These are phyloP conservation scores for Monosporascus sp. DNA, from an alignment of 2,329 filamentous ascomycete genomes.

Conservation along the genomic window DNA sequence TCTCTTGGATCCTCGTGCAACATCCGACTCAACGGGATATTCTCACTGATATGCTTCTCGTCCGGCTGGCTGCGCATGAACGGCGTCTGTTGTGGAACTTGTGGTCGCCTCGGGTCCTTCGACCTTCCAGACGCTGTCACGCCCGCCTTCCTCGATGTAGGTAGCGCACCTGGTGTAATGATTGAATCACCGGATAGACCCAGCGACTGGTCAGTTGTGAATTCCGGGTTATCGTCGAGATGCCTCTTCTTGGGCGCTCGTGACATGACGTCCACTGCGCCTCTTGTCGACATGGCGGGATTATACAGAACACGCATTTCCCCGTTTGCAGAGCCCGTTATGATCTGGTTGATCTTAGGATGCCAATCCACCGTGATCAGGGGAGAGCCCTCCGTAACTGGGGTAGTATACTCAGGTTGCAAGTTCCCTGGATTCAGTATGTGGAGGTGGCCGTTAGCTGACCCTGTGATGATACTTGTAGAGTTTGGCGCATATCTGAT, in stretches of 20 bases:
- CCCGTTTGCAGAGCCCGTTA: slow-evolving; percentile 87
- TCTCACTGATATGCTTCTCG: slow-evolving; percentile 79
- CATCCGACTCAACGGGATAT: slow-evolving; percentile 87
- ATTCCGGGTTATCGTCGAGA: slow-evolving; percentile 83
- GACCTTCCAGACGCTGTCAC: slow-evolving; percentile 73
- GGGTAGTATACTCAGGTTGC: slow-evolving; percentile 75
- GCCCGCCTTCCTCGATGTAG: slow-evolving; percentile 55
- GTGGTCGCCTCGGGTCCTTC: slow-evolving; percentile 75
- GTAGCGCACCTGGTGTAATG: slow-evolving; percentile 59
- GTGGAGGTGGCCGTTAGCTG: slow-evolving; percentile 77
- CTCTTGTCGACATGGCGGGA: slow-evolving; percentile 72
- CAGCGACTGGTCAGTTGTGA: slow-evolving; percentile 77
- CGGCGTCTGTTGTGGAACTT: slow-evolving; percentile 77
- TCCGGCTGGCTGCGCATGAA: slow-evolving; percentile 89
- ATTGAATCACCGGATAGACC: slow-evolving; percentile 82
- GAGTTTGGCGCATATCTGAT: slow-evolving; percentile 86
- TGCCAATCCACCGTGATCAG: slow-evolving; percentile 89
- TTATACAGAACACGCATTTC: slow-evolving; percentile 89
- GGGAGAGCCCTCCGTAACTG: slow-evolving; percentile 78
- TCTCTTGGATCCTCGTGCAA: slow-evolving; percentile 93
- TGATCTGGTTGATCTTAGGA: slow-evolving; percentile 88
- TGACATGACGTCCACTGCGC: slow-evolving; percentile 85
- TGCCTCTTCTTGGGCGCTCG: slow-evolving; percentile 92
- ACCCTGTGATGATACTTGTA: slow-evolving; percentile 83
- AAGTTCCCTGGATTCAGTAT: slow-evolving; percentile 92